A percentile compares a stretch with the other conserved stretches of the same genome.
phyloP scores from a whole-genome alignment of 192 early-diverging fungal genomes.

The Rhizoclosmatium sp. region DNA sequence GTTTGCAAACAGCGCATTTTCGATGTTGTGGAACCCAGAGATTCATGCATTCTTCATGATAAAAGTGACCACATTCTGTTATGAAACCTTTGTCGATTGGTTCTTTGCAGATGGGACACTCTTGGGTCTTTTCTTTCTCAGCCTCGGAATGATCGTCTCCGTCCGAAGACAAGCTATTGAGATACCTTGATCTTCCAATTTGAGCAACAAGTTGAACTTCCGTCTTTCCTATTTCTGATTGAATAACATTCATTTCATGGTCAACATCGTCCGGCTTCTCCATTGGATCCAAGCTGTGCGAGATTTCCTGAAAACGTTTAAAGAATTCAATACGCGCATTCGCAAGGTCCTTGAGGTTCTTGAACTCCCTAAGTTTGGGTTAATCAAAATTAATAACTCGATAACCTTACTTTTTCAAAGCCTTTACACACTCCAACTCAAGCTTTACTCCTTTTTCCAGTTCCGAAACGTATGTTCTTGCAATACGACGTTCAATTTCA shows the following conservation, averaged over 20 bases:
- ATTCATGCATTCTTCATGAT: conserved; percentile 44
- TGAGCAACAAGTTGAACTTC: conserved; percentile 18
- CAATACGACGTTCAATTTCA: conserved; percentile 28
- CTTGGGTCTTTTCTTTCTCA: conserved; percentile 19
- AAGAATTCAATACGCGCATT: conserved; percentile 55
- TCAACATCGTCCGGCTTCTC: conserved; percentile 37
- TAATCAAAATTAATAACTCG: background rate
- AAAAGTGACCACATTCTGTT: conserved; percentile 57
- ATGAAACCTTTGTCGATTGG: conserved; percentile 43
- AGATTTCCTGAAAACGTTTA: conserved; percentile 48
- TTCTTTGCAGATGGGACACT: conserved; percentile 42
- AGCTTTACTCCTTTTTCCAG: conserved; percentile 24
- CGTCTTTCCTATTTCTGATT: conserved; percentile 17
- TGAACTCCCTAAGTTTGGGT: conserved; percentile 41
- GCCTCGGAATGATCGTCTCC: conserved; percentile 1
- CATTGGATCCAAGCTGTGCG: conserved; percentile 45
- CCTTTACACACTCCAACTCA: conserved; percentile 14
- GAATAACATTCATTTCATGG: conserved; percentile 11
- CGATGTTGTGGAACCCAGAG: conserved; percentile 47
- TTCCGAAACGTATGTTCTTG: background rate
- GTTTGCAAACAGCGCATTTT: conserved; percentile 57
- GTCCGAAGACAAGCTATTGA: conserved; percentile 19
- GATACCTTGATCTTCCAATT: conserved; percentile 32
- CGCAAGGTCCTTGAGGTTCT: conserved; percentile 36
- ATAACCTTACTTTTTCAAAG: conserved; percentile 40